Evolutionary conservation across 1,284 basidiomycete species (phyloP), one percentile per base, ranked within the genome.

Genomic region (Boletellus dicymbophilus): DNA sequence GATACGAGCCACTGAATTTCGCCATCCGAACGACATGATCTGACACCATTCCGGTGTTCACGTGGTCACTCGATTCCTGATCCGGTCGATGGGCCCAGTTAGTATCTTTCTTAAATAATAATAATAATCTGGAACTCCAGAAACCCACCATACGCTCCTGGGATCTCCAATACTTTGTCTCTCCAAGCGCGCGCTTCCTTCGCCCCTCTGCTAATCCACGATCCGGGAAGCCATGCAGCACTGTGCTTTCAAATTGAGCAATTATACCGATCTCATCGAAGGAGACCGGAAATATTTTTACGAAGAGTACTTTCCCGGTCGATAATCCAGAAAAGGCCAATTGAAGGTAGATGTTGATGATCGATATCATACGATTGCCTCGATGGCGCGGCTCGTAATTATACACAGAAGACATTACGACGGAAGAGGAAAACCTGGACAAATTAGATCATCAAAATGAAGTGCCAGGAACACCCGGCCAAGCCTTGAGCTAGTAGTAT

Each of bases 221-320:
- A 56, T 1, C 54, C 52, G 8, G 58, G 54, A 20, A 59, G 20
- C 59, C 58, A 60, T 37, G 40, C 3, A 59, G 26, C n/a, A 60
- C 58, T 56, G 44, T 50, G 23, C 22, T 7, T 28, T 8, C 12
- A 28, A 8, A 28, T 8, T 28, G 12, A n/a, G n/a, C 12, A 28
- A 28, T 20, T 20, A 36, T 11, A 18, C 3, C 37, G 34, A 18
- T 37, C 11, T 34, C 10, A 21, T 18, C 25, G 2, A 23, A 20
- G 21, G 8, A 33, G 21, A 62, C 62, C 3, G 60, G 58, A 20
- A 60, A 58, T 7, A 28, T 11, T 25, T 46, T 51, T 28, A 62
- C 20, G 21, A 54, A 34, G 11, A 44, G 3, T 6, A 44, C 30
- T 16, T 34, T 51, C 37, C 25, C 44, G 1, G 40, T 38, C 20